phyloP scores from a whole-genome alignment of 2,329 filamentous ascomycete genomes.

The Daldinia eschscholtzii region DNA sequence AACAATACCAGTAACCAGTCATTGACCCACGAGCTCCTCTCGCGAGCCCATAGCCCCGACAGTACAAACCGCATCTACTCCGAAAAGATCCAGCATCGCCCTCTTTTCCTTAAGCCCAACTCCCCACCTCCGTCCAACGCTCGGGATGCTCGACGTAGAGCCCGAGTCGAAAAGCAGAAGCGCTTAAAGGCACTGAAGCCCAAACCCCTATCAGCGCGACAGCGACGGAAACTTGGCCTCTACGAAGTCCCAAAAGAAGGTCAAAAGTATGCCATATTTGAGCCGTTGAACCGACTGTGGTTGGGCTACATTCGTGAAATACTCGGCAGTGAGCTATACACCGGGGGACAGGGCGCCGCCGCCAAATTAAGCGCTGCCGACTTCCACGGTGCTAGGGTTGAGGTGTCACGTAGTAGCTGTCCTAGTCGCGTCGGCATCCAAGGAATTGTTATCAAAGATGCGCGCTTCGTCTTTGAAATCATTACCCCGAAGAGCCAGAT shows the following conservation, averaged over 20 bases:
- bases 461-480: constrained; percentile 86
- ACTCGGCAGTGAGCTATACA: constrained; percentile 71
- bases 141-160: constrained; percentile 65
- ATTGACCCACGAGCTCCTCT: constrained; percentile 74
- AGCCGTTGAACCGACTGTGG: constrained; percentile 84
- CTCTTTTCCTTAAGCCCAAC: constrained; percentile 81
- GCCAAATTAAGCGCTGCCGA: constrained; percentile 87
- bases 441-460: constrained; percentile 91
- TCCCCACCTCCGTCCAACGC: constrained; percentile 73
- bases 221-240: constrained; percentile 79
- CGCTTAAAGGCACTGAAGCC: constrained; percentile 64
- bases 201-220: constrained; percentile 80
- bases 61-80: constrained; percentile 78
- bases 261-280: constrained; percentile 80
- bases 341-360: constrained; percentile 70
- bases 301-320: constrained; percentile 86
- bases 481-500: constrained; percentile 78
- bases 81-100: constrained; percentile 86
- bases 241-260: constrained; percentile 79
- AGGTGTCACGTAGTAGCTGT: constrained; percentile 86
- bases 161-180: constrained; percentile 55
- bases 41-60: constrained; percentile 82
- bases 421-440: constrained; percentile 83
- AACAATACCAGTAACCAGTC: constrained; percentile 50
- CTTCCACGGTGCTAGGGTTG: constrained; percentile 86